Conservation (phyloP, 2,329 filamentous ascomycete genomes). For the Eutypa lata region DNA sequence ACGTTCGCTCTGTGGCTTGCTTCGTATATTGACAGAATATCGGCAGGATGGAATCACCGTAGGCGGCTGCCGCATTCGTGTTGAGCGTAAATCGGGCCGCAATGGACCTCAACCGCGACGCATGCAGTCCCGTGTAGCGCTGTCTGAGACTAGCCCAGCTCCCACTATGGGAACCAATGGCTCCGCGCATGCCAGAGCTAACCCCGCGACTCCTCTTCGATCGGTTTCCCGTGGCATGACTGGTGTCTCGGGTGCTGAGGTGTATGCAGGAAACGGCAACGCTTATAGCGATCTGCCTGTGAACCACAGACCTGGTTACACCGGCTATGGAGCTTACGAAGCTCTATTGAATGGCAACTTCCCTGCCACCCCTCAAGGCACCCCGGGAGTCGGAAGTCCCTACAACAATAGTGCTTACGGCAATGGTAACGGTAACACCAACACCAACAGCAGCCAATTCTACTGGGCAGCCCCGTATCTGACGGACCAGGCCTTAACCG, state of each 20-base stretch:
- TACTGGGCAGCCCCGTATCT: constrained; percentile 25
- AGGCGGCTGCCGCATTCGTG: constrained; percentile 30
- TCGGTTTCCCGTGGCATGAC: not conserved
- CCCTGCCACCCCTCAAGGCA: constrained; percentile 12
- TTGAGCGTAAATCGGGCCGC: constrained; percentile 33
- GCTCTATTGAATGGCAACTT: constrained; percentile 1
- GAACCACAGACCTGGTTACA: constrained; percentile 1
- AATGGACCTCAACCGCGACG: constrained; percentile 8
- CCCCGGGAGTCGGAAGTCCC: constrained; percentile 14
- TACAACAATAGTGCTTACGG: constrained; percentile 6
- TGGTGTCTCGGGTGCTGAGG: not conserved
- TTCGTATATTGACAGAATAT: constrained; percentile 9
- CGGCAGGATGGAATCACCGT: constrained; percentile 31
- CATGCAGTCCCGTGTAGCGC: not conserved
- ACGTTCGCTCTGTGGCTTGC: not conserved
- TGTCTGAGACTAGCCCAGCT: constrained; percentile 1
- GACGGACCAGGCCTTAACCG: constrained; percentile 14
- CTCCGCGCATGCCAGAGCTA: not conserved
- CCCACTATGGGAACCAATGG: not conserved
- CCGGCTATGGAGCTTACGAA: not conserved
- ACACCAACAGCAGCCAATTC: too few species aligned
- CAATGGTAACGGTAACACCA: not conserved
- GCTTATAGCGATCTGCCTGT: not conserved
- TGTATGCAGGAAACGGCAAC: not conserved
- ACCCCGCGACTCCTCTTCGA: not conserved